Evolutionary conservation across 257 asterid species (phyloP).

Genomic region (Linaria vulgaris): DNA sequence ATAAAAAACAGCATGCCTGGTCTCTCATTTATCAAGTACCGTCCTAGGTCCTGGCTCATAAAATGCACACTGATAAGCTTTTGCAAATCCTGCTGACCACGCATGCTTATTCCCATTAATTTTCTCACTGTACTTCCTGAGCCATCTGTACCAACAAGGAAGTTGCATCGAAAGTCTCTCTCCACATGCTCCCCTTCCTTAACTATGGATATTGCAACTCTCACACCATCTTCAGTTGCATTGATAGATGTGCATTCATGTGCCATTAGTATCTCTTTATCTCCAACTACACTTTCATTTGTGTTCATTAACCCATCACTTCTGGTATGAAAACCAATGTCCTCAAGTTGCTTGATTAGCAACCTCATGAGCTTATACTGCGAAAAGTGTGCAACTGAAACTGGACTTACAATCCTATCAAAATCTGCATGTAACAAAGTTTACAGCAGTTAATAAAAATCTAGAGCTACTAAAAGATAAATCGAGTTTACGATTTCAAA

Average conservation of each 20-base stretch:
- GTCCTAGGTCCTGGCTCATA: slow-evolving; percentile 71
- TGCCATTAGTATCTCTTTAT: slow-evolving; percentile 60
- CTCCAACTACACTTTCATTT: slow-evolving; percentile 34
- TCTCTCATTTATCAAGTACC: slow-evolving; percentile 72
- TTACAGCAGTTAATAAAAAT: slow-evolving; percentile 22
- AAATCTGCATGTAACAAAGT: slow-evolving; percentile 60
- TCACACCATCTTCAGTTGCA: slow-evolving; percentile 41
- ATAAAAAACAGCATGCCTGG: slow-evolving; percentile 95
- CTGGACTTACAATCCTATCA: slow-evolving; percentile 73
- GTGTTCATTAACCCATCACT: slow-evolving; percentile 27
- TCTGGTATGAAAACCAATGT: slow-evolving; percentile 46
- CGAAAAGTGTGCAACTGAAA: slow-evolving; percentile 94
- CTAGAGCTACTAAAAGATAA: slow-evolving; percentile 15
- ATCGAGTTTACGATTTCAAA: neutral
- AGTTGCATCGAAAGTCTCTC: slow-evolving; percentile 54
- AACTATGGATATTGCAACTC: slow-evolving; percentile 48
- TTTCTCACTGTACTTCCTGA: slow-evolving; percentile 82
- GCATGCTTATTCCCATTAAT: slow-evolving; percentile 69
- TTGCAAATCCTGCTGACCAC: slow-evolving; percentile 75
- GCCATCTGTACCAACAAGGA: slow-evolving; percentile 88
- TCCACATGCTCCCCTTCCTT: slow-evolving; percentile 45
- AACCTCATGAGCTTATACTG: slow-evolving; percentile 78
- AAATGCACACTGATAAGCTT: slow-evolving; percentile 91
- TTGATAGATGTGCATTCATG: slow-evolving; percentile 69
- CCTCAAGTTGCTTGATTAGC: slow-evolving; percentile 63